Conservation (phyloP, 192 early-diverging fungal genomes). For the Thoreauomyces humboldtii region DNA sequence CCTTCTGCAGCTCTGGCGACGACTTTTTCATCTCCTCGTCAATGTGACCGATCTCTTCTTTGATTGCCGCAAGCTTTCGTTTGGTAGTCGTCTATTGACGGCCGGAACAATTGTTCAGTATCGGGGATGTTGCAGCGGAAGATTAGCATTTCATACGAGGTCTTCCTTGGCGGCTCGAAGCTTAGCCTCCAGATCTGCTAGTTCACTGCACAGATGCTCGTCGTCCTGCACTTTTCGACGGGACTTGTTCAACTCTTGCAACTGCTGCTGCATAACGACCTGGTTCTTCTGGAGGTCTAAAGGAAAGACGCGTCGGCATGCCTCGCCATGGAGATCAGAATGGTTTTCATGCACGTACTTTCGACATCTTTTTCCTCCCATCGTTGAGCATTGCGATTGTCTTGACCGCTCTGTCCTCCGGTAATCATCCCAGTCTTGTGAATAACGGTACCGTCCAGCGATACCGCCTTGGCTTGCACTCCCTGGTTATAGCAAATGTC, state of each 20-base stretch:
- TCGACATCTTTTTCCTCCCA: conserved; percentile 93
- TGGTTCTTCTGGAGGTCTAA: conserved; percentile 58
- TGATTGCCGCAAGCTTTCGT: conserved; percentile 15
- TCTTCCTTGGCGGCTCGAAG: conserved; percentile 64
- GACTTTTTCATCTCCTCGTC: conserved; percentile 24
- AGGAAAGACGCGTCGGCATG: background rate
- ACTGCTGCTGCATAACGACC: conserved; percentile 65
- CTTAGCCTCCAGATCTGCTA: conserved; percentile 28
- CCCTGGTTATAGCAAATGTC: conserved; percentile 85
- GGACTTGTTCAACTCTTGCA: conserved; percentile 68
- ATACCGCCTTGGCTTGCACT: conserved; percentile 83
- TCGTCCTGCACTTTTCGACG: conserved; percentile 52
- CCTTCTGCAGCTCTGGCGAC: conserved; percentile 2
- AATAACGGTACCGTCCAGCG: conserved; percentile 90
- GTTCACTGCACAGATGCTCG: conserved; percentile 30
- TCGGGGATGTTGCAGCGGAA: background rate
- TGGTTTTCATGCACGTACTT: conserved; percentile 36
- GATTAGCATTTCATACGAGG: conserved; percentile 26
- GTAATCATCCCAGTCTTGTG: conserved; percentile 97
- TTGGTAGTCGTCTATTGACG: conserved; percentile 16
- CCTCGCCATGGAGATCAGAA: background rate
- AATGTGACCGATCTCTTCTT: conserved; percentile 49
- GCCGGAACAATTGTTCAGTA: background rate
- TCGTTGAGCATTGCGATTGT: conserved; percentile 50
- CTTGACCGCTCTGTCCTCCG: conserved; percentile 51